Conservation (phyloP, 257 asterid genomes). For the Solanum paucissectum region DNA sequence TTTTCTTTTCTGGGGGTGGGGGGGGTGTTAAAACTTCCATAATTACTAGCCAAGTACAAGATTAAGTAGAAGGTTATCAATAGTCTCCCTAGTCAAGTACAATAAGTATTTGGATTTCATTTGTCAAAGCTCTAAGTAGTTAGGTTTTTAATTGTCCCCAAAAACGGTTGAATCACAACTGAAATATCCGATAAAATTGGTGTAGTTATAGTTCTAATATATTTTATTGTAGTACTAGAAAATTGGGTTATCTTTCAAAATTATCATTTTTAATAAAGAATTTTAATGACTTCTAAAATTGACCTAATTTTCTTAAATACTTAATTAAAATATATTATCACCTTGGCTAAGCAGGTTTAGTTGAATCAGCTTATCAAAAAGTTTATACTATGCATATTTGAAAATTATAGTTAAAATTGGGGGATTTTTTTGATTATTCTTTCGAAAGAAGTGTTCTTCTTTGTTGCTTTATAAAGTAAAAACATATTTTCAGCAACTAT, state of each 20-base stretch:
- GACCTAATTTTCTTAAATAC: background rate
- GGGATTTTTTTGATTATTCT: background rate
- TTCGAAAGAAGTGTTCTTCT: background rate
- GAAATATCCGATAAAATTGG: background rate
- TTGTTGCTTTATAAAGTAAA: too few species aligned
- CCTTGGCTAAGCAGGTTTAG: background rate
- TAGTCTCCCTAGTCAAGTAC: background rate
- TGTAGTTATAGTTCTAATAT: background rate
- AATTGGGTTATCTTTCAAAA: background rate
- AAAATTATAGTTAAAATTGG: background rate
- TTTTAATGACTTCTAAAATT: background rate
- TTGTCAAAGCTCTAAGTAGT: background rate
- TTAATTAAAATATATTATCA: background rate
- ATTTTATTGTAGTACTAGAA: background rate
- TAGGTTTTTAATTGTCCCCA: background rate
- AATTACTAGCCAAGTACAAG: background rate
- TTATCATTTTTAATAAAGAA: background rate
- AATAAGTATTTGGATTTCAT: background rate
- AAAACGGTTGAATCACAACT: background rate
- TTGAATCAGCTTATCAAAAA: background rate
- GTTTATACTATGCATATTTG: background rate
- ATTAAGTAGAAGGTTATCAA: background rate
- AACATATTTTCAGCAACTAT: too few species aligned
- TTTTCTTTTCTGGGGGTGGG: too few species aligned
- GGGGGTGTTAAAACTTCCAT: background rate